Evolutionary conservation across 2,329 filamentous ascomycete genomes (phyloP).

Genomic region (Fusarium secorum): DNA sequence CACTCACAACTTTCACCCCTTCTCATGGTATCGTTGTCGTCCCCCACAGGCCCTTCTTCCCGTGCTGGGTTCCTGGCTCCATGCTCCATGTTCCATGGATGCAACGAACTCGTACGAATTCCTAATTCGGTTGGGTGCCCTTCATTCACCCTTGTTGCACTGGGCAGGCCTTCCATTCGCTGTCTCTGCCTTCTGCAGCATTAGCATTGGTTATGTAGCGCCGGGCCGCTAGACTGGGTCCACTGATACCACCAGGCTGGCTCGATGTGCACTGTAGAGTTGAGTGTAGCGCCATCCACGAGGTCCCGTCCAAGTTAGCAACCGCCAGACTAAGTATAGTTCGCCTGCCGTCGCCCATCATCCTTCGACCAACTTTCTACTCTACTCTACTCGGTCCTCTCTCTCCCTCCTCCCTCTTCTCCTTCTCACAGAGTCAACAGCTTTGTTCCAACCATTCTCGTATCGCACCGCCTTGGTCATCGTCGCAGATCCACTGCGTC

Average conservation of each 20-base stretch:
- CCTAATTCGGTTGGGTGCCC: conserved; percentile 18
- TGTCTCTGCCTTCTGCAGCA: conserved; percentile 31
- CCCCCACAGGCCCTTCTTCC: conserved; percentile 21
- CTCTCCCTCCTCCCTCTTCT: conserved; percentile 16
- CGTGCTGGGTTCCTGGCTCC: conserved; percentile 19
- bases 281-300: conserved; percentile 26
- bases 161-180: conserved; percentile 32
- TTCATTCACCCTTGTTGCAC: conserved; percentile 16
- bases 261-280: conserved; percentile 30
- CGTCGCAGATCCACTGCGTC: conserved; percentile 24
- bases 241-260: conserved; percentile 42
- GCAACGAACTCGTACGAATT: conserved; percentile 35
- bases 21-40: conserved; percentile 1
- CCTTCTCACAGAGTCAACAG: conserved; percentile 5
- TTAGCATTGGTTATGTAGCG: conserved; percentile 24
- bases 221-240: conserved; percentile 38
- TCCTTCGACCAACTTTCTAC: conserved; percentile 25
- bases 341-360: conserved; percentile 34
- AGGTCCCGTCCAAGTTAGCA: conserved; percentile 30
- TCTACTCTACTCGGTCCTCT: neutral
- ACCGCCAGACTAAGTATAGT: conserved; percentile 38
- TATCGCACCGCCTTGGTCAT: neutral
- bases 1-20: conserved; percentile 2
- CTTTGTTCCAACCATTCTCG: conserved; percentile 5
- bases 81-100: conserved; percentile 5